Percentiles rank a stretch among this genome's conserved stretches.
Evolutionary conservation across 1,284 basidiomycete species (phyloP).

Genomic region (Erythrobasidium hasegawianum): DNA sequence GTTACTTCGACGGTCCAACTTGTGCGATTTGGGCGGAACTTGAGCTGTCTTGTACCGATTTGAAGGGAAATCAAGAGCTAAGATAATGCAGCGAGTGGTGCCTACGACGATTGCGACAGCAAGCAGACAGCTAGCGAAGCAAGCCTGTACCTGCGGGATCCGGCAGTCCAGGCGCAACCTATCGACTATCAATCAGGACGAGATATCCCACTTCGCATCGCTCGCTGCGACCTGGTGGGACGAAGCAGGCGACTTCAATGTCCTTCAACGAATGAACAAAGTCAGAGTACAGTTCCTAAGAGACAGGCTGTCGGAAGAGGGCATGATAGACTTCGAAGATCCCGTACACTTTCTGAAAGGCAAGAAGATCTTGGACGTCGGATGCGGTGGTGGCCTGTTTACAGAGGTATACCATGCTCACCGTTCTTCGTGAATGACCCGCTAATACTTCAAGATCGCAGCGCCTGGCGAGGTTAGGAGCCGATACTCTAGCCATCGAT

Average conservation of each 20-base stretch:
- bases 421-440: neutral
- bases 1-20: too few species aligned
- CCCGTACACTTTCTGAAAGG: slow-evolving; percentile 54
- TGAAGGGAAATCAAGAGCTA: too few species aligned
- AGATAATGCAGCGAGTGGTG: too few species aligned
- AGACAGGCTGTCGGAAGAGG: slow-evolving; percentile 39
- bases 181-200: slow-evolving; percentile 52
- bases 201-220: slow-evolving; percentile 87
- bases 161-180: slow-evolving; percentile 1
- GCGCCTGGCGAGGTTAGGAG: slow-evolving; percentile 84
- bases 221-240: slow-evolving; percentile 97
- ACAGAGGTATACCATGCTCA: slow-evolving; percentile 64
- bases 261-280: slow-evolving; percentile 95
- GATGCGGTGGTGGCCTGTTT: slow-evolving; percentile 91
- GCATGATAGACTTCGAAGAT: slow-evolving; percentile 36
- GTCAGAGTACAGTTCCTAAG: slow-evolving; percentile 74
- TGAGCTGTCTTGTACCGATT: too few species aligned
- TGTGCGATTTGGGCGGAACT: too few species aligned
- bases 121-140: too few species aligned
- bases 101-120: too few species aligned
- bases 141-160: too few species aligned
- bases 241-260: slow-evolving; percentile 81
- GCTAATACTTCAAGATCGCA: slow-evolving; percentile 48
- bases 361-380: slow-evolving; percentile 73
- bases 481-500: slow-evolving; percentile 80